phyloP scores from a whole-genome alignment of 176 grass and related monocot genomes.

The Otatea glauca region DNA sequence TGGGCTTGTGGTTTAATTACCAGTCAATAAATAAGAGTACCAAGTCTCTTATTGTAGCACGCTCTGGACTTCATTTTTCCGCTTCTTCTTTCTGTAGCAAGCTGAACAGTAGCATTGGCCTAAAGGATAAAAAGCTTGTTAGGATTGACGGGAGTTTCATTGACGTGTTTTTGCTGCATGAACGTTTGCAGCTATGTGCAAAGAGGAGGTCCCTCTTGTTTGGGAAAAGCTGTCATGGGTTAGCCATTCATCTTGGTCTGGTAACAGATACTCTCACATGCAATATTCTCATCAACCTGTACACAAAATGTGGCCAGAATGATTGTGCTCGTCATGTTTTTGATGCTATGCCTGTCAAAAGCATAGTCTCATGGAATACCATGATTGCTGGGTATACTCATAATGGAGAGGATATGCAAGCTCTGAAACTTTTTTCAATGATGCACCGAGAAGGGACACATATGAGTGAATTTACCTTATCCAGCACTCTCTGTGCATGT shows the following conservation, averaged over 20 bases:
- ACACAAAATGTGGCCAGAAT: slow-evolving; percentile 57
- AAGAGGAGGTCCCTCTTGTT: slow-evolving; percentile 42
- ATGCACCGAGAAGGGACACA: slow-evolving; percentile 54
- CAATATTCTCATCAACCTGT: slow-evolving; percentile 68
- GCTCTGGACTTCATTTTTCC: slow-evolving; percentile 21
- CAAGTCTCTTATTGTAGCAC: slow-evolving; percentile 22
- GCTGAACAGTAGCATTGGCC: slow-evolving; percentile 1
- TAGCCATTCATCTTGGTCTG: slow-evolving; percentile 56
- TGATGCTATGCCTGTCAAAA: slow-evolving; percentile 58
- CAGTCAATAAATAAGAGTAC: slow-evolving; percentile 13
- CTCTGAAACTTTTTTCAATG: slow-evolving; percentile 51
- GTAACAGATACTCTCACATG: slow-evolving; percentile 57
- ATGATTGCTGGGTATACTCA: slow-evolving; percentile 64
- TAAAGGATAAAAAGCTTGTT: slow-evolving; percentile 32
- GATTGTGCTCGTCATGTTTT: slow-evolving; percentile 54
- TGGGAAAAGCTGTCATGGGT: slow-evolving; percentile 62
- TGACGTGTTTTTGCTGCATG: slow-evolving; percentile 32
- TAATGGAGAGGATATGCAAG: slow-evolving; percentile 50
- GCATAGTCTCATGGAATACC: slow-evolving; percentile 62
- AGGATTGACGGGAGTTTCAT: slow-evolving; percentile 29
- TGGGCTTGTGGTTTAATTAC: slow-evolving; percentile 20
- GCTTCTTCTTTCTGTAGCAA: slow-evolving; percentile 36
- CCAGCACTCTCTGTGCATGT: slow-evolving; percentile 61
- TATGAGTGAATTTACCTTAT: slow-evolving; percentile 64
- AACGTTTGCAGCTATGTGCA: slow-evolving; percentile 54